phyloP scores from a whole-genome alignment of 2,329 filamentous ascomycete species.

The Ophiosphaerella narmari region DNA sequence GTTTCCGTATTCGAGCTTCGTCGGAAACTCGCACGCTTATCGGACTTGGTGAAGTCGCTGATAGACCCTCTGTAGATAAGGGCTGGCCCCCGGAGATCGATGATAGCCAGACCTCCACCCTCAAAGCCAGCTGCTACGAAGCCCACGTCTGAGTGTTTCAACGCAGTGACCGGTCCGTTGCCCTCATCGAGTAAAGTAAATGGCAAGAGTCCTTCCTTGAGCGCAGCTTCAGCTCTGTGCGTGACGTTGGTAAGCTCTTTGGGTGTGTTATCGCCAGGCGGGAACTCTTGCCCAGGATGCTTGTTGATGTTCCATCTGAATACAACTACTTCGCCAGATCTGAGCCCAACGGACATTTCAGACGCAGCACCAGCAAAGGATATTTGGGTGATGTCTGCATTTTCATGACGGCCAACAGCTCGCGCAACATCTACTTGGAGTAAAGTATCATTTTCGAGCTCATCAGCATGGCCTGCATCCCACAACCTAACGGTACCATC shows the following conservation, averaged over 20 bases:
- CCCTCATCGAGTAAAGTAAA: slow-evolving; percentile 81
- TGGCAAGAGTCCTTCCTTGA: slow-evolving; percentile 83
- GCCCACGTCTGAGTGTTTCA: slow-evolving; percentile 88
- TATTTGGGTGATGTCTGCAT: slow-evolving; percentile 77
- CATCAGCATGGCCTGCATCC: slow-evolving; percentile 90
- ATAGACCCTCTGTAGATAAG: slow-evolving; percentile 79
- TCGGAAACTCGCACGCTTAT: slow-evolving; percentile 75
- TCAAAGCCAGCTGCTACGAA: slow-evolving; percentile 89
- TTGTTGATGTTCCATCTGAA: slow-evolving; percentile 88
- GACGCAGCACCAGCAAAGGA: slow-evolving; percentile 80
- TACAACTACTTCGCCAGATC: slow-evolving; percentile 80
- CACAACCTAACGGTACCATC: slow-evolving; percentile 91
- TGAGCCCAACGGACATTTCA: slow-evolving; percentile 82
- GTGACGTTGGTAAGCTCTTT: slow-evolving; percentile 72
- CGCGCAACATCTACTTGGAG: slow-evolving; percentile 87
- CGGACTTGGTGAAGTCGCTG: slow-evolving; percentile 74
- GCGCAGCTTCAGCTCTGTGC: slow-evolving; percentile 68
- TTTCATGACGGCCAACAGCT: slow-evolving; percentile 77
- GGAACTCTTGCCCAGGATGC: slow-evolving; percentile 67
- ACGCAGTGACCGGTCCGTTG: slow-evolving; percentile 76
- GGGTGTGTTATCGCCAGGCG: slow-evolving; percentile 54
- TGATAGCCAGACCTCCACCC: slow-evolving; percentile 75
- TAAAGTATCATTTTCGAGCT: slow-evolving; percentile 82
- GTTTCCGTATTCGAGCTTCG: slow-evolving; percentile 57
- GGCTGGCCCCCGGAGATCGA: slow-evolving; percentile 85